Evolutionary conservation across 805 yeast species (phyloP).

Genomic region (Lachancea nothofagi): DNA sequence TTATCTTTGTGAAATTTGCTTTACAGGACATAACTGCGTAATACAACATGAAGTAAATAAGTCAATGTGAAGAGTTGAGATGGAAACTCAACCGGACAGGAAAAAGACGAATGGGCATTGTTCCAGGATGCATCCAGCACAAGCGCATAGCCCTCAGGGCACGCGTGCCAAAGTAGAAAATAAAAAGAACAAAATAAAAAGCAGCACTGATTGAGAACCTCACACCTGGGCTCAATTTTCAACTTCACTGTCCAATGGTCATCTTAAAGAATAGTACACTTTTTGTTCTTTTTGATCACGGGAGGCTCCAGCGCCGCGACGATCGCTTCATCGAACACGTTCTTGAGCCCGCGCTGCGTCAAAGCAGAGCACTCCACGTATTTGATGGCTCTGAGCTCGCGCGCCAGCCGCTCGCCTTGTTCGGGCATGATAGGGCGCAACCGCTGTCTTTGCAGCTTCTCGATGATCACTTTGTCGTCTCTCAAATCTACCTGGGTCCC

Average conservation of each 20-base stretch:
- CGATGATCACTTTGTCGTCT: constrained; percentile 85
- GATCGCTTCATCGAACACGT: constrained; percentile 97
- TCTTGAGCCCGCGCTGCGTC: constrained; percentile 93
- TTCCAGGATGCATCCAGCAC: neutral
- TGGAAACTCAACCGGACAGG: neutral
- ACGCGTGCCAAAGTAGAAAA: neutral
- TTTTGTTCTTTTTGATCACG: constrained; percentile 68
- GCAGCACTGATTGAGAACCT: neutral
- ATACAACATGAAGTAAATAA: constrained; percentile 1
- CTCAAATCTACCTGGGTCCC: constrained; percentile 96
- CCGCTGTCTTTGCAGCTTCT: constrained; percentile 85
- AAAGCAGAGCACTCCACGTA: constrained; percentile 97
- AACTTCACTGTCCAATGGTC: too few species aligned
- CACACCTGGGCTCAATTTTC: too few species aligned
- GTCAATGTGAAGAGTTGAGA: neutral
- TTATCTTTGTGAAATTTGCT: neutral
- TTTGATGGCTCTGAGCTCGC: constrained; percentile 90
- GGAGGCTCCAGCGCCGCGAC: constrained; percentile 98
- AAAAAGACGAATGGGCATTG: too few species aligned
- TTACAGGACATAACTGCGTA: constrained; percentile 6
- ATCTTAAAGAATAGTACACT: constrained; percentile 73
- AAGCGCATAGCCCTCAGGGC: neutral
- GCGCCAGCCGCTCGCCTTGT: constrained; percentile 88
- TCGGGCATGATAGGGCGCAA: constrained; percentile 79
- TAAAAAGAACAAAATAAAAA: too few species aligned